Evolutionary conservation across 495 filamentous ascomycete genomes (phyloP), one percentile per base, ranked within the genome.

Genomic region (Thermochaetoides thermophila): DNA sequence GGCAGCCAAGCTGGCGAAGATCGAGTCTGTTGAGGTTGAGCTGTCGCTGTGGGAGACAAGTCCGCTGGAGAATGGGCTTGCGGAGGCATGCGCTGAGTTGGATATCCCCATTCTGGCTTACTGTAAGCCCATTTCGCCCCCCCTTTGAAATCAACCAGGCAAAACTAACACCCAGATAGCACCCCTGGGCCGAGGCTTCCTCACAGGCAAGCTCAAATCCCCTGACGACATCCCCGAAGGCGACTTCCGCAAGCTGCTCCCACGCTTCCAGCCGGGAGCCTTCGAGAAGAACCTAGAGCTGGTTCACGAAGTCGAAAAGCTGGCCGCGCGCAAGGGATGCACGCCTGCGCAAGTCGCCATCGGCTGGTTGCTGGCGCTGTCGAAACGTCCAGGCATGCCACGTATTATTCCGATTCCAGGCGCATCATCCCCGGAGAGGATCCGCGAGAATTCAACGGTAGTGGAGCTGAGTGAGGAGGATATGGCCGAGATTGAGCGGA

Each of bases 341-440:
- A 81, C 78, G 5, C 62, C 76, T 0, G 73, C 68, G 3, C 85
- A 95, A 57, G 56, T 92, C 14, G 84, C 82, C 7, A 57, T 93
- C 31, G 69, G 60, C 21, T 95, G 86, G 84, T 54, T 81, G 4
- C 51, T 45, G 29, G 46, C 62, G 1, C 50, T 74, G 35, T 66
- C 64, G 30, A 59, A 53, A 20, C 59, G 65, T 45, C 60, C 73
- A 20, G 81, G 74, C 5, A 67, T 75, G 51, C 72, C 74, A 5
- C 67, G 58, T 3, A 79, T 92, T 40, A 77, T 92, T 30, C 84
- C 83, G 3, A 91, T 94, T 43, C 85, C 83, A 0, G 84, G 84
- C 6, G 72, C 77, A 6, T 69, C 64, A 13, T 61, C 53, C 1
- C 55, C 43, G 4, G 55, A 45, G 15, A 50, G 68, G 8, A 53